phyloP scores from a whole-genome alignment of 805 yeast species.

The Candida odintsovae region DNA sequence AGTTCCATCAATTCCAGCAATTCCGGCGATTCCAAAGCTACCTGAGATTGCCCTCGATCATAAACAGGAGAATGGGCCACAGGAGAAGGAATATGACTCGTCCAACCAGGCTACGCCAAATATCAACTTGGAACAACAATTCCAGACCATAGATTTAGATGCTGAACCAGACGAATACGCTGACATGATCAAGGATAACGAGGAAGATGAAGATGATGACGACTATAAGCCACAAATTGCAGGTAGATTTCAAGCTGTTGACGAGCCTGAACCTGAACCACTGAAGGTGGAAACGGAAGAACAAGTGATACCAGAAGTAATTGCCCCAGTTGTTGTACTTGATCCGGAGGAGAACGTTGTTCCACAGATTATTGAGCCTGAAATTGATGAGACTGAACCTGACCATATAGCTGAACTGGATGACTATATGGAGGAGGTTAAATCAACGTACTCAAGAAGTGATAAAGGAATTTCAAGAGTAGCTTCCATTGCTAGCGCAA shows the following conservation, averaged over 20 bases:
- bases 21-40: constrained; percentile 1
- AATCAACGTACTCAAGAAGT: background rate
- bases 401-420: background rate
- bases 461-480: background rate
- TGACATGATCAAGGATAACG: constrained; percentile 12
- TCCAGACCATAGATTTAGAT: constrained; percentile 4
- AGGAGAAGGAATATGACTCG: constrained; percentile 1
- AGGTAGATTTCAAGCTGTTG: constrained; percentile 7
- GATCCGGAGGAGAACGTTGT: background rate
- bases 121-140: constrained; percentile 1
- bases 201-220: constrained; percentile 22
- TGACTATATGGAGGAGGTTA: background rate
- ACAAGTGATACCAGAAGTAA: background rate
- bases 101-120: constrained; percentile 3
- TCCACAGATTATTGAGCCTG: background rate
- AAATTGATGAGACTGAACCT: background rate
- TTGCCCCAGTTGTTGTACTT: background rate
- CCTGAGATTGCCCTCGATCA: constrained; percentile 1
- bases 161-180: constrained; percentile 11
- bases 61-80: background rate
- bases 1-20: too few relatives aligned
- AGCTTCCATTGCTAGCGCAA: background rate
- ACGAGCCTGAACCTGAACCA: background rate
- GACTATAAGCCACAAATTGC: constrained; percentile 14
- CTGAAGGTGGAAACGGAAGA: background rate